These are phyloP conservation scores for Leishmania aethiopica DNA, from an alignment of 208 protist genomes.

Conservation along the genomic window DNA sequence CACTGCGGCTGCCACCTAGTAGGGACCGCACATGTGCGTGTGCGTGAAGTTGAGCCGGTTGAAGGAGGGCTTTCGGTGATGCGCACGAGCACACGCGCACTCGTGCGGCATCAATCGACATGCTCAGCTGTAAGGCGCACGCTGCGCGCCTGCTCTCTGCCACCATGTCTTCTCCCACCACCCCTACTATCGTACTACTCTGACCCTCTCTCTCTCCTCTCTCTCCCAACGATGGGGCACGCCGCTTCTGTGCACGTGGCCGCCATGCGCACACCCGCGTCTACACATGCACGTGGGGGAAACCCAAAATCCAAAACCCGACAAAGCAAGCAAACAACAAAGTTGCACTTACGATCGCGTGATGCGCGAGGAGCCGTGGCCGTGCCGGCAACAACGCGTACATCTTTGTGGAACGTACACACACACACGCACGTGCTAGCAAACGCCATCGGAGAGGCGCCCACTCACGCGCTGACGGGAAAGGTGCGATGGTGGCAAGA, in stretches of 20 bases:
- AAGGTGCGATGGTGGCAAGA: neutral
- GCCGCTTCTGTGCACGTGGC: neutral
- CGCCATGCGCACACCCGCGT: neutral
- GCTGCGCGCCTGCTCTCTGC: neutral
- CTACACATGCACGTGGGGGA: neutral
- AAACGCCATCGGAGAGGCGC: neutral
- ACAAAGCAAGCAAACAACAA: neutral
- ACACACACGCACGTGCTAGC: neutral
- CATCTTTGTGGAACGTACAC: neutral
- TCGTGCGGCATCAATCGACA: neutral
- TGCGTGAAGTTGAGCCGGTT: neutral
- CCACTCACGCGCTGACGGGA: neutral
- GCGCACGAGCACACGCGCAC: neutral
- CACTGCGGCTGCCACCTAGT: neutral
- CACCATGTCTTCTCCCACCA: neutral
- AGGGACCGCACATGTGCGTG: neutral
- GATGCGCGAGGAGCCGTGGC: neutral
- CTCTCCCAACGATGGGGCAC: neutral
- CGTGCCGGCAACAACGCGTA: neutral
- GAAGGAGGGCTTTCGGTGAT: neutral
- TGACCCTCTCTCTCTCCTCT: neutral
- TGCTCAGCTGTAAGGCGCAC: neutral
- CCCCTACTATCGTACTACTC: neutral
- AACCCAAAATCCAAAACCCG: neutral
- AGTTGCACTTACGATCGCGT: neutral